Conservation (phyloP, 176 grass and related monocot species). For the Musa beccarii region DNA sequence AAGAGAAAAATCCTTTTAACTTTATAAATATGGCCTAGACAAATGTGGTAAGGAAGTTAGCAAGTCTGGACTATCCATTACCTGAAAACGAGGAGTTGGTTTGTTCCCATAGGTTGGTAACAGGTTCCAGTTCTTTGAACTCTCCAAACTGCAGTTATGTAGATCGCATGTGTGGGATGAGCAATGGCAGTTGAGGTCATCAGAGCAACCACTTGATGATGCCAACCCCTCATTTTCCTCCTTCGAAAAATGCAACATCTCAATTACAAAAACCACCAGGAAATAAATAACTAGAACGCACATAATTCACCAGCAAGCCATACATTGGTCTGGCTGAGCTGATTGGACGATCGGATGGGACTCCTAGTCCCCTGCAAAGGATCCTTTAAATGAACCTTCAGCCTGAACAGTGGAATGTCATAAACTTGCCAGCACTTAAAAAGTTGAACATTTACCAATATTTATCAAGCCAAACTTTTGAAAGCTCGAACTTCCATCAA, state of each 20-base stretch:
- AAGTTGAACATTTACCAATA: neutral
- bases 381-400: conserved; percentile 76
- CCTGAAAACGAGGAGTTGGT: conserved; percentile 71
- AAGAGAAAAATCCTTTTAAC: conserved; percentile 11
- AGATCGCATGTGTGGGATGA: conserved; percentile 59
- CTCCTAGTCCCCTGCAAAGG: conserved; percentile 62
- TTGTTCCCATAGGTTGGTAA: conserved; percentile 66
- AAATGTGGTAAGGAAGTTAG: neutral
- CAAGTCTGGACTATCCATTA: conserved; percentile 29
- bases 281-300: neutral
- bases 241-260: conserved; percentile 32
- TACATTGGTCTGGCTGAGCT: conserved; percentile 47
- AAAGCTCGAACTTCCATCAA: neutral
- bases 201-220: conserved; percentile 57
- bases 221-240: conserved; percentile 49
- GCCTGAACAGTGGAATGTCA: conserved; percentile 28
- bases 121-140: conserved; percentile 65
- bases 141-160: conserved; percentile 46
- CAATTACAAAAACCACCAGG: neutral
- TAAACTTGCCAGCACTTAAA: conserved; percentile 15
- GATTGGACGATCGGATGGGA: conserved; percentile 46
- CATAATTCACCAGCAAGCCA: conserved; percentile 22
- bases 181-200: conserved; percentile 51
- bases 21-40: neutral
- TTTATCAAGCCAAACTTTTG: neutral